Conservation (phyloP, 345 rosid species). For the Arabidopsis arenosa region DNA sequence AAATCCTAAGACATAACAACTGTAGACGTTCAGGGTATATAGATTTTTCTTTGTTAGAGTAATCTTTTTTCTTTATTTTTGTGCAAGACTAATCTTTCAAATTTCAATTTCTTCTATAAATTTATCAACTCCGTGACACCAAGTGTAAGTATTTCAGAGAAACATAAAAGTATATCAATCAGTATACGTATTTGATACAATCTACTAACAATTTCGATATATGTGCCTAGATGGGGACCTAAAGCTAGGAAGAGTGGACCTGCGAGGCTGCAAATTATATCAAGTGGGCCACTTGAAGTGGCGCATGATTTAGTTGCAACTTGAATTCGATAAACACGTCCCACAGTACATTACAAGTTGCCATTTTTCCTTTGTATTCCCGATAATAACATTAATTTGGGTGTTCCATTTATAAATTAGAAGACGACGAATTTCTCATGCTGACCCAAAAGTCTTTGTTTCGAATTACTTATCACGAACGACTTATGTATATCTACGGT, state of each 20-base stretch:
- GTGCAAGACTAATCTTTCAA: neutral
- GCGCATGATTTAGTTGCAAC: conserved; percentile 28
- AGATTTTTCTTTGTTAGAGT: no score
- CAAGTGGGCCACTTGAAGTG: no score
- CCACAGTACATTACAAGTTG: conserved; percentile 8
- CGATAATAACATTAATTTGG: neutral
- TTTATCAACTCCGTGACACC: neutral
- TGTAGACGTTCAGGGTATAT: neutral
- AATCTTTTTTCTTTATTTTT: no score
- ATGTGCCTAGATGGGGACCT: neutral
- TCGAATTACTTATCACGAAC: conserved; percentile 1
- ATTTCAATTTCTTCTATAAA: neutral
- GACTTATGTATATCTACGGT: neutral
- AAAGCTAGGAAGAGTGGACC: conserved; percentile 31
- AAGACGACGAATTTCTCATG: conserved; percentile 15
- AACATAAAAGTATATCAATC: neutral
- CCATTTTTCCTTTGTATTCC: conserved; percentile 24
- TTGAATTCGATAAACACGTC: conserved; percentile 11
- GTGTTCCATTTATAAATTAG: conserved; percentile 1
- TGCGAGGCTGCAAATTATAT: conserved; percentile 23
- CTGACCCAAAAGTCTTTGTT: conserved; percentile 16
- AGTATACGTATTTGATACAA: neutral
- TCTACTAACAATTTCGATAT: neutral
- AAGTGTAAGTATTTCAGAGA: neutral
- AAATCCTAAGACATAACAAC: neutral